Conservation (phyloP, 2,329 filamentous ascomycete species). For the Ophiostoma novo-ulmi region DNA sequence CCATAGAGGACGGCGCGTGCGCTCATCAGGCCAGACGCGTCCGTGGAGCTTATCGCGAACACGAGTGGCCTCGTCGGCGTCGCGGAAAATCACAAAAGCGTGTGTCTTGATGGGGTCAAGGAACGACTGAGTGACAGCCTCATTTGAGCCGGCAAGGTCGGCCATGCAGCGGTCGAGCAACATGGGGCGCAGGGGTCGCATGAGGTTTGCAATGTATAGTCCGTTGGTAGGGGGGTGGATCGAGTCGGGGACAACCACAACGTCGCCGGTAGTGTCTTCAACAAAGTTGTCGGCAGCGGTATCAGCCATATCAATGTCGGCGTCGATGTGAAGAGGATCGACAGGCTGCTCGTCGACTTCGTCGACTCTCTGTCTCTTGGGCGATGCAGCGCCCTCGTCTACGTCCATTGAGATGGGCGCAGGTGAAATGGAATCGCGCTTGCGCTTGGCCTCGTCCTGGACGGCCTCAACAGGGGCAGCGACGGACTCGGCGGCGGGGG, state of each 20-base stretch:
- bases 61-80: slow-evolving; percentile 64
- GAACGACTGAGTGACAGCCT: slow-evolving; percentile 62
- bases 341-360: not conserved
- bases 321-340: not conserved
- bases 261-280: slow-evolving; percentile 27
- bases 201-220: slow-evolving; percentile 84
- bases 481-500: not conserved
- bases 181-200: slow-evolving; percentile 71
- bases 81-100: slow-evolving; percentile 71
- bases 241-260: slow-evolving; percentile 45
- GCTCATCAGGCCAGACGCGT: slow-evolving; percentile 80
- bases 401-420: slow-evolving; percentile 36
- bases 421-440: slow-evolving; percentile 61
- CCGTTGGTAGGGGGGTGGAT: slow-evolving; percentile 68
- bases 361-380: not conserved
- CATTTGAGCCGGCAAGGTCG: slow-evolving; percentile 53
- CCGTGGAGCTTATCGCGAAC: slow-evolving; percentile 73
- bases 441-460: slow-evolving; percentile 51
- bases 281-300: slow-evolving; percentile 21
- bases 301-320: slow-evolving; percentile 22
- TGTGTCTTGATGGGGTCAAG: slow-evolving; percentile 84
- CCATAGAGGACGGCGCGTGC: slow-evolving; percentile 75
- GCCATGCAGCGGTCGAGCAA: slow-evolving; percentile 64
- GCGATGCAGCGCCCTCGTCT: slow-evolving; percentile 16
- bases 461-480: slow-evolving; percentile 21